Percentiles rank a stretch among this genome's conserved stretches.
Evolutionary conservation across 2,329 filamentous ascomycete genomes (phyloP).

Genomic region (Lecanosticta acicola): DNA sequence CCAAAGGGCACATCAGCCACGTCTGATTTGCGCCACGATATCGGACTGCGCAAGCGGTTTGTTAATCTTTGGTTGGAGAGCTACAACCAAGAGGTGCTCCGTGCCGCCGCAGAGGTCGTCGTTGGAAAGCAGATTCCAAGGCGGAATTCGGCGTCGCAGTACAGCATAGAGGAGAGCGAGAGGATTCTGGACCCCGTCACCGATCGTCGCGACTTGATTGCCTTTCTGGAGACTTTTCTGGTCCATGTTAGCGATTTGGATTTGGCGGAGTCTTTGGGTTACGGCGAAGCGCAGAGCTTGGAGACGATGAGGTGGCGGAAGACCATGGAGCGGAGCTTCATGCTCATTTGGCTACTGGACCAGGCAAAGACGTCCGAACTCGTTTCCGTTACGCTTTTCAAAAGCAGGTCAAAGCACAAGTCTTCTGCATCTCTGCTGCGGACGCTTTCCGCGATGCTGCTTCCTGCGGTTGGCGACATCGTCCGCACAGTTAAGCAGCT

Average conservation of each 20-base stretch:
- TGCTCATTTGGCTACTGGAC: constrained; percentile 57
- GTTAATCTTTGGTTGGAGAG: constrained; percentile 53
- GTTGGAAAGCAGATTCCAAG: constrained; percentile 45
- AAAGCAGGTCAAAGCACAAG: constrained; percentile 48
- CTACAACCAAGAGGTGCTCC: constrained; percentile 50
- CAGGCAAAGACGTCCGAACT: constrained; percentile 41
- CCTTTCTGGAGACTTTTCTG: constrained; percentile 53
- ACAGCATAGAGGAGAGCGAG: constrained; percentile 5
- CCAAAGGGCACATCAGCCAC: constrained; percentile 47
- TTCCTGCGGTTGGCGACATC: constrained; percentile 56
- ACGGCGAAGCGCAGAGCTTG: neutral
- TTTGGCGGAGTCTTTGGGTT: constrained; percentile 1
- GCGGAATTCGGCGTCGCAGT: neutral
- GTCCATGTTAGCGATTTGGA: constrained; percentile 54
- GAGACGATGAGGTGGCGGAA: constrained; percentile 42
- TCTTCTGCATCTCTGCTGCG: constrained; percentile 51
- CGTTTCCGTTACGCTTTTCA: constrained; percentile 46
- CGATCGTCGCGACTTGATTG: constrained; percentile 19
- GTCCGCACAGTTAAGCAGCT: constrained; percentile 51
- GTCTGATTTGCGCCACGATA: constrained; percentile 48
- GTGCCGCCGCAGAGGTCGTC: constrained; percentile 53
- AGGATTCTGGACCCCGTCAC: constrained; percentile 21
- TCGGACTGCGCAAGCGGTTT: constrained; percentile 54
- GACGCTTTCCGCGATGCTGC: constrained; percentile 47
- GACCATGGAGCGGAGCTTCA: constrained; percentile 53